Base-by-base conservation (phyloP, 805 yeast genomes). In the Komagataella kurtzmanii region DNA sequence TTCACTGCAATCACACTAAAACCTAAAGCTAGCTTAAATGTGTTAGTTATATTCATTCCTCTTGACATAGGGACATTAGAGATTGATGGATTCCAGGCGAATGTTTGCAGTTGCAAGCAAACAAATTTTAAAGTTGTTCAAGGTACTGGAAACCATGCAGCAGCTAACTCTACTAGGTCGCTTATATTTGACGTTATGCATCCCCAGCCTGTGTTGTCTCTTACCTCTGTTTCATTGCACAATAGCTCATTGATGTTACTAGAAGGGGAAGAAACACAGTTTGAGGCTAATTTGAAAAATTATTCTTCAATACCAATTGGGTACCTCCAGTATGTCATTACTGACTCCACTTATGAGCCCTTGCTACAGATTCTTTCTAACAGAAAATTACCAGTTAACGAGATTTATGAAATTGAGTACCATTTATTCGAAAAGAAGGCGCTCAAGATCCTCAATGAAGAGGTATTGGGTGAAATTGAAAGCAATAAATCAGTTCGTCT, bases 371-470 rank as follows among this genome's bases (percentile, higher is more conserved):
- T 80, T 10, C 65, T 86, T 40, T 52, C 59, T 1, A 73, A 70
- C 47, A 69, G 70, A 36, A 69, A 70, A 43, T 59, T 80, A 5
- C 75, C 82, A 0, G 76, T 81, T 0, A 72, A 77, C 50, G 96
- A 87, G 50, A 66, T 80, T 3, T 80, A 86, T 62, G 96, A 88
- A 61, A 71, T 83, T 52, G 96, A 88, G 60, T 83, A 83, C 69
- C 77, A 76, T 57, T 59, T 88, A 49, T 62, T 81, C 46, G 73
- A 75, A 54, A 75, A 78, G 52, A 76, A 75, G 46, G 82, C 91
- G 0, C 71, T 86, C 54, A 63, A 64, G 24, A 75, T 85, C 44
- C 54, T 74, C 49, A 78, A 78, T 56, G 76, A 77, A 54, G 60
- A 64, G 4, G 72, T 68, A 3, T 67, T 74, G 60, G 65, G 64